A percentile compares a stretch with the other conserved stretches of the same genome.
Conservation (phyloP, 148 eudicot species). For the Rhododendron griersonianum region DNA sequence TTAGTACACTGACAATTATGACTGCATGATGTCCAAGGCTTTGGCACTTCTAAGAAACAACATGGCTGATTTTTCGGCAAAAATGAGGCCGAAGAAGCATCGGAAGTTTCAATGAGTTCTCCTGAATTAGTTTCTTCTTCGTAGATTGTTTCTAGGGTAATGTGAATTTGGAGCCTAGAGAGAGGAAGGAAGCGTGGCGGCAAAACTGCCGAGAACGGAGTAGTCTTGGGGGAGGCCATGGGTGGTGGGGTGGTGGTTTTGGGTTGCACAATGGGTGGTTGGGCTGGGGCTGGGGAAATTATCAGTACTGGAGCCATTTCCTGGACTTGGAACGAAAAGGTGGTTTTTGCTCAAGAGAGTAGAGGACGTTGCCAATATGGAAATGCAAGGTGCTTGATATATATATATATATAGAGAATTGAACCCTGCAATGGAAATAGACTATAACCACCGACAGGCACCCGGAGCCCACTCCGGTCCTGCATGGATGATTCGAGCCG, state of each 20-base stretch:
- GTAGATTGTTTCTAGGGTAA: conserved; percentile 14
- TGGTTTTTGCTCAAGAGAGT: neutral
- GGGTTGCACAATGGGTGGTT: neutral
- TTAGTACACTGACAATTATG: neutral
- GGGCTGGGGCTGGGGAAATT: neutral
- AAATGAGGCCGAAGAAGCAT: neutral
- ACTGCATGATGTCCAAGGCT: neutral
- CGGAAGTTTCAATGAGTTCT: neutral
- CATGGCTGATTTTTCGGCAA: neutral
- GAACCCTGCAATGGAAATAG: no score
- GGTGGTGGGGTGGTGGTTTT: neutral
- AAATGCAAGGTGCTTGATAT: neutral
- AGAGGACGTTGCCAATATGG: neutral
- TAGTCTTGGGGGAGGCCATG: neutral
- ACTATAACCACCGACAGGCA: no score
- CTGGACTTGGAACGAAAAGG: neutral
- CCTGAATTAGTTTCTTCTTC: neutral
- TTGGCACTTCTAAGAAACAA: conserved; percentile 11
- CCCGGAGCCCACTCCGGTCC: no score
- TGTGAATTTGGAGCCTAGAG: neutral
- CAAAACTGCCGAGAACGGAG: conserved; percentile 8
- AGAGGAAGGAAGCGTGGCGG: neutral
- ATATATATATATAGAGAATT: neutral
- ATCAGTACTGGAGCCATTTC: neutral
- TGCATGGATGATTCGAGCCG: no score